Evolutionary conservation across 352 stramenopile genomes (phyloP).

Genomic region (Peronospora belbahrii): DNA sequence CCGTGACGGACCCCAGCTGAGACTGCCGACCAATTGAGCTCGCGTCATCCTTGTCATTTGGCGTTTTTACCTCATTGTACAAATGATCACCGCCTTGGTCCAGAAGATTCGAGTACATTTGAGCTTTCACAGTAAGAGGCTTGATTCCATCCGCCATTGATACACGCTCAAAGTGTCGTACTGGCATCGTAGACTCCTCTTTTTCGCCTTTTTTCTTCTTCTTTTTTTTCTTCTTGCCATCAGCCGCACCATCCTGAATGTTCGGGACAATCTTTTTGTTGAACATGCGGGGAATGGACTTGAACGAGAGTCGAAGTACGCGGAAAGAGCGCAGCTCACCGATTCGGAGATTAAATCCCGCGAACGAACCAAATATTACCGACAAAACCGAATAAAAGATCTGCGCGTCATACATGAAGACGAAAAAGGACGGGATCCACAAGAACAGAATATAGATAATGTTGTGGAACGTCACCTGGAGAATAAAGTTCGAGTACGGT

Average conservation of each 20-base stretch:
- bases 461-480: constrained; percentile 80
- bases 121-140: constrained; percentile 72
- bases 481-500: constrained; percentile 77
- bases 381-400: constrained; percentile 82
- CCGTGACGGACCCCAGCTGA: constrained; percentile 61
- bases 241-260: constrained; percentile 48
- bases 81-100: constrained; percentile 43
- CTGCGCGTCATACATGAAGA: constrained; percentile 84
- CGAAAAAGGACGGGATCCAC: constrained; percentile 75
- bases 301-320: constrained; percentile 75
- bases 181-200: constrained; percentile 50
- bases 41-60: constrained; percentile 60
- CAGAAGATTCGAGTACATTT: constrained; percentile 74
- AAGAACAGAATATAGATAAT: constrained; percentile 79
- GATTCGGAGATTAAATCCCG: constrained; percentile 80
- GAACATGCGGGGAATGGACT: constrained; percentile 81
- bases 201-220: constrained; percentile 62
- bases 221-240: constrained; percentile 70
- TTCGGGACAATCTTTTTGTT: constrained; percentile 87
- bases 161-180: constrained; percentile 72
- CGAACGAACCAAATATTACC: constrained; percentile 73
- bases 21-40: constrained; percentile 42
- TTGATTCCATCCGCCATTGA: constrained; percentile 79
- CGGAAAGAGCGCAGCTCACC: constrained; percentile 81
- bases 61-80: constrained; percentile 61